These are phyloP conservation scores for Camellia granthamiana DNA, from an alignment of 148 eudicot species.

Conservation along the genomic window DNA sequence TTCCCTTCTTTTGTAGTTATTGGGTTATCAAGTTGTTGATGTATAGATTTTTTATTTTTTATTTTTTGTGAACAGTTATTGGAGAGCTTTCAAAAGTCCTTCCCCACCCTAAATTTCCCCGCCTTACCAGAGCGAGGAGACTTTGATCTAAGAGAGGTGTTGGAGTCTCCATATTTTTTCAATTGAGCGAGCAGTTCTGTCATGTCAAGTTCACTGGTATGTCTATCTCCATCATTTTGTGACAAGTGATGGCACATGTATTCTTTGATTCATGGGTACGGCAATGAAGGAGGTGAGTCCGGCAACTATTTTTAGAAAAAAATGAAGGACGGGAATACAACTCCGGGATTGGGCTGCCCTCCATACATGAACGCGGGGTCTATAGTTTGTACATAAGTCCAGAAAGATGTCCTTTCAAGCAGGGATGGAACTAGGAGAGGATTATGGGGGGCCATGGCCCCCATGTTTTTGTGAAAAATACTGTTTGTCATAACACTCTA, in stretches of 20 bases:
- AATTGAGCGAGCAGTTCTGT: conserved; percentile 28
- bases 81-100: conserved; percentile 64
- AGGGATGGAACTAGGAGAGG: background rate
- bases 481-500: no score
- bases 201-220: no score
- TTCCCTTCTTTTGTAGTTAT: no score
- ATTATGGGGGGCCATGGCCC: background rate
- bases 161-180: conserved; percentile 82
- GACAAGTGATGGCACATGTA: background rate
- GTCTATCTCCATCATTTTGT: no score
- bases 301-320: background rate
- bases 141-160: conserved; percentile 77
- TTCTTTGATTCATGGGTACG: background rate
- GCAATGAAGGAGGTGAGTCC: background rate
- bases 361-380: background rate
- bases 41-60: background rate
- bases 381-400: conserved; percentile 9
- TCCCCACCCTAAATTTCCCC: conserved; percentile 70
- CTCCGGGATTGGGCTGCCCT: background rate
- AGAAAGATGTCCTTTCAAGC: background rate
- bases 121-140: conserved; percentile 95
- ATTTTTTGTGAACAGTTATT: conserved; percentile 47
- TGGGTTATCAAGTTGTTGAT: no score
- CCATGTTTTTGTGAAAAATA: background rate
- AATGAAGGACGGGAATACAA: background rate